Conservation (phyloP, 75 land plant species). For the Gnetum montanum region DNA sequence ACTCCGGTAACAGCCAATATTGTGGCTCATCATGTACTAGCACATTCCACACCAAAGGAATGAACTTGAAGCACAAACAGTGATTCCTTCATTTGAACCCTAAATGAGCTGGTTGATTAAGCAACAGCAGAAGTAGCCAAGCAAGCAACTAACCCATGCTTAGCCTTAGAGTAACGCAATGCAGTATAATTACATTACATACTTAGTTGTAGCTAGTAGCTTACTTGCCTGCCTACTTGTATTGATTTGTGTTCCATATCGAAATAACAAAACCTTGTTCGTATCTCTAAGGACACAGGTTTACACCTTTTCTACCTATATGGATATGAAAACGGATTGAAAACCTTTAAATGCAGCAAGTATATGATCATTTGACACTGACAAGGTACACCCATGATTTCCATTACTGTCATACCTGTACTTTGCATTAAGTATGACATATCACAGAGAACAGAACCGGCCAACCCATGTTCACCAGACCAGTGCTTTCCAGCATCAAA, state of each 20-base stretch:
- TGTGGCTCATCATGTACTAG: too few relatives aligned
- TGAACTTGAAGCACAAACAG: too few relatives aligned
- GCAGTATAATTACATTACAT: too few relatives aligned
- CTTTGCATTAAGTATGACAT: conserved; percentile 50
- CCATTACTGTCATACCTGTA: conserved; percentile 1
- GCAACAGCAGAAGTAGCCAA: too few relatives aligned
- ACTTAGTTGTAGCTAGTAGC: background rate
- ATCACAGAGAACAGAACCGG: conserved; percentile 64
- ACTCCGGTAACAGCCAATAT: too few relatives aligned
- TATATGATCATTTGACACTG: conserved; percentile 24
- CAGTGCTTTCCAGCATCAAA: conserved; percentile 74
- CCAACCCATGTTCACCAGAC: conserved; percentile 53
- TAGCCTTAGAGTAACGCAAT: too few relatives aligned
- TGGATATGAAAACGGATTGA: background rate
- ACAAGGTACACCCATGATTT: conserved; percentile 22
- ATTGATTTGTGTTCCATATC: background rate
- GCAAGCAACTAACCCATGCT: background rate
- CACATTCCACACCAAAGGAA: too few relatives aligned
- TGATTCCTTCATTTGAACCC: too few relatives aligned
- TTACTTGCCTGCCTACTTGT: background rate
- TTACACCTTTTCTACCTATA: background rate
- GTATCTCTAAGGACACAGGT: background rate
- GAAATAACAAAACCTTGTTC: background rate
- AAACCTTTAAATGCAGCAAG: background rate
- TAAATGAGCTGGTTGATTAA: too few relatives aligned